phyloP scores from a whole-genome alignment of 2,329 filamentous ascomycete genomes.

The Neocatenulostroma microsporum region DNA sequence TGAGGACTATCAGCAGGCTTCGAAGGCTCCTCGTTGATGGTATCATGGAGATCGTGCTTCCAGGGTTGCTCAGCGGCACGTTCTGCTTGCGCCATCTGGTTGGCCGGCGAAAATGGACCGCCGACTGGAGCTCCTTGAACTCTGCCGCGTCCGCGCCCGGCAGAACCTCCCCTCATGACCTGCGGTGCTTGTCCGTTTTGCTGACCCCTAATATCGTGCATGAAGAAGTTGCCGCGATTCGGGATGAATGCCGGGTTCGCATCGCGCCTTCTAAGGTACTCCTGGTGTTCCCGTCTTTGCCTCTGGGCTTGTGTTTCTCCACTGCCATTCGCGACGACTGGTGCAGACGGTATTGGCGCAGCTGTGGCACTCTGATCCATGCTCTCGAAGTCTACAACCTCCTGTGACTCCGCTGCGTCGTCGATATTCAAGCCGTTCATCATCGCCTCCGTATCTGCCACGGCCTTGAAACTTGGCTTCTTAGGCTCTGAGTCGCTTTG shows the following conservation, averaged over 20 bases:
- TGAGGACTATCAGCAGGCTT: slow-evolving; percentile 11
- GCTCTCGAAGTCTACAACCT: slow-evolving; percentile 47
- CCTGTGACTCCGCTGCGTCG: slow-evolving; percentile 28
- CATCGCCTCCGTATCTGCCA: slow-evolving; percentile 54
- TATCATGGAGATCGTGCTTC: slow-evolving; percentile 86
- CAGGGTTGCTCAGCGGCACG: slow-evolving; percentile 67
- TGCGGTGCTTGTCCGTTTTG: slow-evolving; percentile 15
- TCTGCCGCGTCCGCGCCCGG: slow-evolving; percentile 56
- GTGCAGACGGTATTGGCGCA: slow-evolving; percentile 23
- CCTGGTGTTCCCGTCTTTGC: slow-evolving; percentile 78
- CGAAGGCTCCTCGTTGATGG: slow-evolving; percentile 41
- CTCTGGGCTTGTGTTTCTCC: slow-evolving; percentile 56
- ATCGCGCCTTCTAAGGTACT: slow-evolving; percentile 80
- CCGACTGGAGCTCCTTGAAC: slow-evolving; percentile 51
- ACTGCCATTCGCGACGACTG: slow-evolving; percentile 26
- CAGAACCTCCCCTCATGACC: slow-evolving; percentile 18
- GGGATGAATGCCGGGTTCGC: slow-evolving; percentile 90
- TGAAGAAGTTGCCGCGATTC: slow-evolving; percentile 90
- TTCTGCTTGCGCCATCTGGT: slow-evolving; percentile 34
- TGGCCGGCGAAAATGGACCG: slow-evolving; percentile 46
- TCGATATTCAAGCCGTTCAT: slow-evolving; percentile 50
- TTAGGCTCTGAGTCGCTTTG: too few species aligned
- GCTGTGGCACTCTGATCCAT: slow-evolving; percentile 33
- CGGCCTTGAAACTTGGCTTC: slow-evolving; percentile 32
- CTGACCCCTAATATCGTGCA: slow-evolving; percentile 71